A percentile compares a stretch with the other conserved stretches of the same genome.
Evolutionary conservation across 345 rosid genomes (phyloP).

Genomic region (Excoecaria cochinchinensis): DNA sequence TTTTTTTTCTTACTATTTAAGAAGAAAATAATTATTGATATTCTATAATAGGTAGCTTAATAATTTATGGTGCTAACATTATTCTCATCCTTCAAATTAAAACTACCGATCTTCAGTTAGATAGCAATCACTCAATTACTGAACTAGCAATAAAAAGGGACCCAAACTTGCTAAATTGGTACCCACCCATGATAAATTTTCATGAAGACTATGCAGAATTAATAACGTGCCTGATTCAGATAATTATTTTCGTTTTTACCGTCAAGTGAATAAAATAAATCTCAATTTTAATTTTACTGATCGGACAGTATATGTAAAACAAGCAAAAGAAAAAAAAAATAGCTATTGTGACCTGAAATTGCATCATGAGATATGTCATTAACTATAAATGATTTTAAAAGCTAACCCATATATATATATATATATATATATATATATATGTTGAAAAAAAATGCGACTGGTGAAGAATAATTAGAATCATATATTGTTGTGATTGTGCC

Average conservation of each 20-base stretch:
- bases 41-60: too few relatives aligned
- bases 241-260: too few relatives aligned
- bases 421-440: too few relatives aligned
- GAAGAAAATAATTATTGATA: too few relatives aligned
- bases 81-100: not conserved
- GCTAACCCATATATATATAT: not conserved
- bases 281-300: too few relatives aligned
- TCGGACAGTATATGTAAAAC: not conserved
- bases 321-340: not conserved
- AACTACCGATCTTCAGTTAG: not conserved
- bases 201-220: too few relatives aligned
- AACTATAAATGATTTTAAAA: not conserved
- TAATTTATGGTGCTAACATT: too few relatives aligned
- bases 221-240: too few relatives aligned
- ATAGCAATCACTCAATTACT: not conserved
- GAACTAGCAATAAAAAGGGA: not conserved
- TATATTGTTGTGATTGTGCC: constrained; percentile 13
- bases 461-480: not conserved
- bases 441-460: not conserved
- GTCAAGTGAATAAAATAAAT: too few relatives aligned
- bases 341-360: not conserved
- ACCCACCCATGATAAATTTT: too few relatives aligned
- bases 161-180: too few relatives aligned
- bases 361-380: not conserved
- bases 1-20: too few relatives aligned